These are phyloP conservation scores for Populus hybrid DNA, from an alignment of 441 rosid species.

Conservation along the genomic window DNA sequence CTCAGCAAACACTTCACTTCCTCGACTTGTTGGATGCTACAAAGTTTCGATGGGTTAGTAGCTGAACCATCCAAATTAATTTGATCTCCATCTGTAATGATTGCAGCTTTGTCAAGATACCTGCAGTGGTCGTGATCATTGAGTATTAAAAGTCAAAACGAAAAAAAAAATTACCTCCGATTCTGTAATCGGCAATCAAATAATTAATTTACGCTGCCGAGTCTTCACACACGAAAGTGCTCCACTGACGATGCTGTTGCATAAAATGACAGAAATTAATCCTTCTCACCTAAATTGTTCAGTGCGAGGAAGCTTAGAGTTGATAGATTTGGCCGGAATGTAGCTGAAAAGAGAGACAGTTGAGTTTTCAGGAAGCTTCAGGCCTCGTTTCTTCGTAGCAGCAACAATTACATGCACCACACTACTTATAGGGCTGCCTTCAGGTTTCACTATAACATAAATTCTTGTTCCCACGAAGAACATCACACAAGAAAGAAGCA, in stretches of 20 bases:
- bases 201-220: neutral
- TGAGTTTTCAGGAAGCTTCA: slow-evolving; percentile 22
- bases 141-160: neutral
- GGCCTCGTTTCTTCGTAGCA: slow-evolving; percentile 18
- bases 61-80: slow-evolving; percentile 16
- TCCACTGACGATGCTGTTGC: neutral
- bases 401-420: slow-evolving; percentile 13
- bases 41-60: slow-evolving; percentile 17
- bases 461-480: slow-evolving; percentile 33
- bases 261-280: neutral
- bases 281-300: slow-evolving; percentile 31
- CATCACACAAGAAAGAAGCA: slow-evolving; percentile 33
- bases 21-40: slow-evolving; percentile 24
- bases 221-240: neutral
- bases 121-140: neutral
- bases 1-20: slow-evolving; percentile 19
- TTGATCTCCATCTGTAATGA: neutral
- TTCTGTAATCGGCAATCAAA: neutral
- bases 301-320: slow-evolving; percentile 36
- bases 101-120: slow-evolving; percentile 20
- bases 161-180: neutral
- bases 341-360: slow-evolving; percentile 21
- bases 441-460: slow-evolving; percentile 37
- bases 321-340: slow-evolving; percentile 17
- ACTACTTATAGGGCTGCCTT: slow-evolving; percentile 38